Evolutionary conservation across 345 rosid species (phyloP).

Genomic region (Boechera stricta): DNA sequence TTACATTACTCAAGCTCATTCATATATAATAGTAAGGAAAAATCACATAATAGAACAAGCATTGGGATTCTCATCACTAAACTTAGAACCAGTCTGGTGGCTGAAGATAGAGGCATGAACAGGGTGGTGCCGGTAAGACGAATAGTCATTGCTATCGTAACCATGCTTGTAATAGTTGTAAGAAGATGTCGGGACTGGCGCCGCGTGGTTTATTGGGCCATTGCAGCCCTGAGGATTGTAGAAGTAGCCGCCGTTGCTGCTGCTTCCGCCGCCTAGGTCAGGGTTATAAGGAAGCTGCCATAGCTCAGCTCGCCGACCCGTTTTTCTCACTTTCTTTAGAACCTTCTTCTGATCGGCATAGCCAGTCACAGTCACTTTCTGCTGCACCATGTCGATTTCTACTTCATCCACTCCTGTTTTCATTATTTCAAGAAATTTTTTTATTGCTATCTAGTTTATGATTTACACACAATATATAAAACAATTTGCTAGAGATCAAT

Average conservation of each 20-base stretch:
- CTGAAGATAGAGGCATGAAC: conserved; percentile 57
- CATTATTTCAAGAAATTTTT: background rate
- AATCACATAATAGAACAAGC: conserved; percentile 77
- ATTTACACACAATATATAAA: background rate
- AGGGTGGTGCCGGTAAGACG: conserved; percentile 56
- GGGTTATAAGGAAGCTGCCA: conserved; percentile 86
- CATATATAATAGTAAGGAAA: background rate
- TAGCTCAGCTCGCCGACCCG: conserved; percentile 83
- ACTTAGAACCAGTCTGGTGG: conserved; percentile 64
- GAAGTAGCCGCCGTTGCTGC: conserved; percentile 42
- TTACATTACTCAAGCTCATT: conserved; percentile 1
- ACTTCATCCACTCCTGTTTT: conserved; percentile 73
- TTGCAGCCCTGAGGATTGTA: conserved; percentile 65
- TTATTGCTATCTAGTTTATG: background rate
- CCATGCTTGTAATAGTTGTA: conserved; percentile 94
- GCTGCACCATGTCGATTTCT: conserved; percentile 70
- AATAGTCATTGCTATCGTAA: conserved; percentile 56
- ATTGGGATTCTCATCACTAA: conserved; percentile 90
- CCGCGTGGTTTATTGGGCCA: conserved; percentile 57
- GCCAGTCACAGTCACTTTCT: conserved; percentile 85
- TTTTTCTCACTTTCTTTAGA: conserved; percentile 67
- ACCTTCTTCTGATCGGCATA: conserved; percentile 85
- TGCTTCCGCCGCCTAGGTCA: conserved; percentile 43
- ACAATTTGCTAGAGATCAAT: conserved; percentile 1
- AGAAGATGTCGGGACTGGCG: conserved; percentile 67